Percentiles rank a stretch among this genome's conserved stretches.
Conservation (phyloP, 1,284 basidiomycete genomes). For the Cryptococcus sp. region DNA sequence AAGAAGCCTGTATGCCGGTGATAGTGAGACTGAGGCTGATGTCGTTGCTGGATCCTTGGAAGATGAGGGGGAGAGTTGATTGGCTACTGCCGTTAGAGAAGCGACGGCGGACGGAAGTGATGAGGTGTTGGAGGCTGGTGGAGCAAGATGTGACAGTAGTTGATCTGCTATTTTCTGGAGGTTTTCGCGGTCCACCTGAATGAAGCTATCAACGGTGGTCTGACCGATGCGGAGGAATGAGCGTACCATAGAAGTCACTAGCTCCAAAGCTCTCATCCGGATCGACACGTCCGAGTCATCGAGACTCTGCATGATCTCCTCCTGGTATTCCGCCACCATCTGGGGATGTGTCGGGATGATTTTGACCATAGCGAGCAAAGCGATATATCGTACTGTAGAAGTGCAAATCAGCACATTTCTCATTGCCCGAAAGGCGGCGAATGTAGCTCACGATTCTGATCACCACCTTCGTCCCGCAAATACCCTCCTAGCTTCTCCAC, state of each 20-base stretch:
- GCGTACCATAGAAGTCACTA: conserved; percentile 86
- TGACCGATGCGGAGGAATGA: not conserved
- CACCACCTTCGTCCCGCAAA: conserved; percentile 72
- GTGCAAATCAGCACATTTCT: conserved; percentile 5
- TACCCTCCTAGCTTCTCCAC: conserved; percentile 93
- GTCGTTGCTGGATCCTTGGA: conserved; percentile 33
- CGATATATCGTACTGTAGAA: conserved; percentile 86
- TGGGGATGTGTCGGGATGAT: conserved; percentile 91
- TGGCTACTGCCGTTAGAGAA: conserved; percentile 34
- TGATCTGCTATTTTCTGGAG: conserved; percentile 86
- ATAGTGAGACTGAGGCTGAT: conserved; percentile 55
- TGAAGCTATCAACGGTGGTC: conserved; percentile 11
- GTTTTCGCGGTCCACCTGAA: conserved; percentile 75
- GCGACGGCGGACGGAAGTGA: conserved; percentile 40
- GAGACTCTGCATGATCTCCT: conserved; percentile 84
- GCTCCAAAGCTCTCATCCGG: conserved; percentile 88
- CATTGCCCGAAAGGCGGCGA: too few relatives aligned
- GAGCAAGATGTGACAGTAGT: conserved; percentile 73
- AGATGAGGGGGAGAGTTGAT: conserved; percentile 15
- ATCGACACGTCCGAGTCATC: conserved; percentile 95
- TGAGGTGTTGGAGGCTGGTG: conserved; percentile 22
- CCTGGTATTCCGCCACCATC: conserved; percentile 88
- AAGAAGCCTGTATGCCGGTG: conserved; percentile 75
- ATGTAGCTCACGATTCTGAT: conserved; percentile 78
- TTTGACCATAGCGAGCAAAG: conserved; percentile 90